These are phyloP conservation scores for Microcyclospora tardicrescens DNA, from an alignment of 2,329 filamentous ascomycete genomes.

Conservation along the genomic window DNA sequence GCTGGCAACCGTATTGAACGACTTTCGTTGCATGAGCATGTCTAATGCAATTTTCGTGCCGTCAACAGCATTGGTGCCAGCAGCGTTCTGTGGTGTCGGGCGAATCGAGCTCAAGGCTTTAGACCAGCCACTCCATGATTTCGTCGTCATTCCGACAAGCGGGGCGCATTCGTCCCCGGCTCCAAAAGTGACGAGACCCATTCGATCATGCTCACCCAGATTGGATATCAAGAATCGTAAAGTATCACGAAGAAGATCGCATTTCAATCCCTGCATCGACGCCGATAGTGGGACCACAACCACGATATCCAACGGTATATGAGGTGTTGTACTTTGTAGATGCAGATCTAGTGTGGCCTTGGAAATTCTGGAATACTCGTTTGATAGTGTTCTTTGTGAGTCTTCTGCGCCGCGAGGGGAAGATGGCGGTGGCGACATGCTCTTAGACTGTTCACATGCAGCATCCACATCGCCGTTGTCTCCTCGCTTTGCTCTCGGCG, in stretches of 20 bases:
- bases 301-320: slow-evolving; percentile 89
- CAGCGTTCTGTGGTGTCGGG: slow-evolving; percentile 90
- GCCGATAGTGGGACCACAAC: slow-evolving; percentile 95
- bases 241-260: slow-evolving; percentile 82
- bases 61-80: slow-evolving; percentile 91
- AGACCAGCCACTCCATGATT: slow-evolving; percentile 83
- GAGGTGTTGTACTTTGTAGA: slow-evolving; percentile 43
- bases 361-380: slow-evolving; percentile 70
- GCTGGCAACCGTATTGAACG: slow-evolving; percentile 85
- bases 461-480: no score
- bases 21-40: slow-evolving; percentile 91
- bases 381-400: slow-evolving; percentile 77
- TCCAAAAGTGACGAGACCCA: slow-evolving; percentile 95
- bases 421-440: slow-evolving; percentile 42
- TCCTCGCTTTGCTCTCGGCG: no score
- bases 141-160: slow-evolving; percentile 95
- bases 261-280: slow-evolving; percentile 99
- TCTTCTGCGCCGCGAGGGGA: slow-evolving; percentile 66
- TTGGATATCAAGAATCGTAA: slow-evolving; percentile 83
- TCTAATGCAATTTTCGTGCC: slow-evolving; percentile 98
- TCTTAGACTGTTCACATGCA: background rate
- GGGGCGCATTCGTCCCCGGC: slow-evolving; percentile 87
- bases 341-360: slow-evolving; percentile 32
- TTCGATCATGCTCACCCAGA: slow-evolving; percentile 83
- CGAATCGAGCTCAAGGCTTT: slow-evolving; percentile 77